Evolutionary conservation across 495 filamentous ascomycete species (phyloP), one percentile per base, ranked within the genome.

Genomic region (Xylaria nigripes): DNA sequence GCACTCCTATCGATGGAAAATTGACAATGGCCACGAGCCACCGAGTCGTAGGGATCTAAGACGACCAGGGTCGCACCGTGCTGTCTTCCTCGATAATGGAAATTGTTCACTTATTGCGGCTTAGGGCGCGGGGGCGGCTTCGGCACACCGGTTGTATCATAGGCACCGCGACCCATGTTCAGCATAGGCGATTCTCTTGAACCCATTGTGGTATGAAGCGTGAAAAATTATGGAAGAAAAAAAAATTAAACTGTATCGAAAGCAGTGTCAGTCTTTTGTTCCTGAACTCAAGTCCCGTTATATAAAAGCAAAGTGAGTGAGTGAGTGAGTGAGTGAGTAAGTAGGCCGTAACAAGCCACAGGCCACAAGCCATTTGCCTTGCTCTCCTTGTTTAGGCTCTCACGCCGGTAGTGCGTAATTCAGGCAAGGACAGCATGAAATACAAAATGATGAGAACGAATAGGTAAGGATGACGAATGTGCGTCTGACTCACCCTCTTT

Each of bases 111-210:
- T 74, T 74, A 75, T 64, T 65, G 68, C 46, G 77, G 77, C 74
- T 77, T 79, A 32, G 77, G 77, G 55, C 70, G 68, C 27, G 67
- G 72, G 25, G 76, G 76, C 41, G 77, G 77, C 67, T 80, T 80
- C 27, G 72, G 75, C 9, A 79, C 71, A 40, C 76, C 76, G 25
- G 77, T 80, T 51, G 76, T 78, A 62, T 80, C 77, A 56, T 80
- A 80, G 44, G 76, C 76, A n/a, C 77, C 77, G 21, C 77, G 69
- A 60, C 76, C 77, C 68, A 78, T 77, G 69, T 80, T 79, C 59
- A 65, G 48, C 64, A 65, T 61, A 66, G 67, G 67, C 27, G 68
- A 69, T 52, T 68, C 70, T 70, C 71, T 69, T 58, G 65, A 67
- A 58, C 73, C 70, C 77, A 80, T 80, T 64, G 50, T 68, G 45